Evolutionary conservation across 345 rosid genomes (phyloP).

Genomic region (thale cress (Arabidopsis thaliana)): TAIR10.1 NC_003075.7:10807001-10807500

Average conservation of each 20-base stretch:
- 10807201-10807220: not conserved
- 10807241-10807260: conserved; percentile 20
- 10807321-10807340: conserved; percentile 26
- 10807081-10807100: not conserved
- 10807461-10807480: too few species aligned
- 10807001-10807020: conserved; percentile 13
- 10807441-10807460: too few species aligned
- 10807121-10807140: conserved; percentile 1
- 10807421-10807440: not conserved
- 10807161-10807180: not conserved
- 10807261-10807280: conserved; percentile 8
- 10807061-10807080: conserved; percentile 1
- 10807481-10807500: too few species aligned
- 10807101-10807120: not conserved
- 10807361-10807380: not conserved
- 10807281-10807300: not conserved
- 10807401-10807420: conserved; percentile 28
- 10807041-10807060: not conserved
- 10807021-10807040: not conserved
- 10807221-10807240: not conserved
- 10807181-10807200: conserved; percentile 14
- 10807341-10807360: not conserved
- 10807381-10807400: not conserved
- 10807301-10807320: conserved; percentile 16
- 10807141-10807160: conserved; percentile 11